These are phyloP conservation scores for Ophioceras dolichostomum DNA, from an alignment of 2,329 filamentous ascomycete species.

Conservation along the genomic window DNA sequence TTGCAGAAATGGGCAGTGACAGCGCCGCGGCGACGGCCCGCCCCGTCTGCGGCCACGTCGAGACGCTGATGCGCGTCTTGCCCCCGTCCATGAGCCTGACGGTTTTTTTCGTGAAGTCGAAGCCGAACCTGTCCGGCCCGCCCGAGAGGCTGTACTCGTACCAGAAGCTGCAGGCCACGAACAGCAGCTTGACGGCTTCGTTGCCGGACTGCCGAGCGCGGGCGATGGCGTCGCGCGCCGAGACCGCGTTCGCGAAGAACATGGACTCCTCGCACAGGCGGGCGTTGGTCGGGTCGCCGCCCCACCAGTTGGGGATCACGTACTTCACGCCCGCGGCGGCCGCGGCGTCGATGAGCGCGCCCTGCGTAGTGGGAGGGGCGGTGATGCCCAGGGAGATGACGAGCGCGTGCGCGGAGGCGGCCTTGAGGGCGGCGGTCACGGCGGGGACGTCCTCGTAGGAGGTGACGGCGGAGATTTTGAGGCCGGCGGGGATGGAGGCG, in stretches of 20 bases:
- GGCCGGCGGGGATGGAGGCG: conserved; percentile 28
- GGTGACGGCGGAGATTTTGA: conserved; percentile 27
- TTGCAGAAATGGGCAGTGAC: conserved; percentile 26
- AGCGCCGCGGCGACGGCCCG: conserved; percentile 37
- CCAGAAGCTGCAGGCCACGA: conserved; percentile 35
- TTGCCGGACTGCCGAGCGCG: conserved; percentile 14
- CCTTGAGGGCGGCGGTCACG: conserved; percentile 35
- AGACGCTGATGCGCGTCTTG: conserved; percentile 37
- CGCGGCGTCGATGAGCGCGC: conserved; percentile 40
- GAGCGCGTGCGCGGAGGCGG: conserved; percentile 35
- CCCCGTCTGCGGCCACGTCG: conserved; percentile 44
- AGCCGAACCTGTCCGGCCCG: conserved; percentile 25
- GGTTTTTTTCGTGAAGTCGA: conserved; percentile 30
- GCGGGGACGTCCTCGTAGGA: conserved; percentile 26
- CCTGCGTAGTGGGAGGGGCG: conserved; percentile 31
- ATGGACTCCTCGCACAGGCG: conserved; percentile 19
- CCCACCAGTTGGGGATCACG: conserved; percentile 41
- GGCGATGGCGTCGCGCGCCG: conserved; percentile 24
- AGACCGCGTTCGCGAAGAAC: conserved; percentile 12
- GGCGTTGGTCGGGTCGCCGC: conserved; percentile 24
- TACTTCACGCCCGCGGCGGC: conserved; percentile 40
- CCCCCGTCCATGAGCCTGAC: conserved; percentile 42
- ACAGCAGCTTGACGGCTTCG: conserved; percentile 36
- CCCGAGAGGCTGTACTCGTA: conserved; percentile 34
- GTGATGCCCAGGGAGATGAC: conserved; percentile 37